These are phyloP conservation scores for Chlamydomonas incerta DNA, from an alignment of 139 green algal genomes.

Conservation along the genomic window DNA sequence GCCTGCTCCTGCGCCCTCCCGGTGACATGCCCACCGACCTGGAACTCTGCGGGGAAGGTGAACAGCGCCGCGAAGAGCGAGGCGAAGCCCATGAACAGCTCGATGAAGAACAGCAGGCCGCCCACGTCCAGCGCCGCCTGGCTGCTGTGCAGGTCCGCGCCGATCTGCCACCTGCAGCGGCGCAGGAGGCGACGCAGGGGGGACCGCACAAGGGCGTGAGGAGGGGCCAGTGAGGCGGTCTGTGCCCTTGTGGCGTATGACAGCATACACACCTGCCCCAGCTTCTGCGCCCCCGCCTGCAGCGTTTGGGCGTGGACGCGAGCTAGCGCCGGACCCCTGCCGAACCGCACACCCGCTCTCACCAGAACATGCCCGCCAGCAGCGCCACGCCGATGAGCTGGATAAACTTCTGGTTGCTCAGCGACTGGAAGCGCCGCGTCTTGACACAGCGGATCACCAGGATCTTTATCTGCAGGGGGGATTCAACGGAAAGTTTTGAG, in stretches of 20 bases:
- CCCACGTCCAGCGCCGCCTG: constrained; percentile 52
- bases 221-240: not conserved
- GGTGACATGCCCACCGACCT: not conserved
- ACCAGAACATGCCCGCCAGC: constrained; percentile 65
- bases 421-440: constrained; percentile 77
- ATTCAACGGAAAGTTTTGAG: no score
- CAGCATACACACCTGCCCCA: not conserved
- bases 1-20: no score
- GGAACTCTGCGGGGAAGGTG: constrained; percentile 67
- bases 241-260: not conserved
- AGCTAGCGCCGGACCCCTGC: no score
- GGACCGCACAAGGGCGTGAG: no score
- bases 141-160: not conserved
- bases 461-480: not conserved
- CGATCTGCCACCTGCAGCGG: constrained; percentile 23
- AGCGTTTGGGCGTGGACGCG: no score
- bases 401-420: constrained; percentile 43
- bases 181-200: not conserved
- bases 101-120: constrained; percentile 72
- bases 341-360: not conserved
- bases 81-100: constrained; percentile 70
- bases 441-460: constrained; percentile 61
- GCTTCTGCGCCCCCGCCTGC: no score
- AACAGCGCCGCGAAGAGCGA: constrained; percentile 64
- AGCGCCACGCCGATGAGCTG: constrained; percentile 39